Conservation (phyloP, 1,139 yeast genomes). For the Kurtzmaniella quercitrusa region DNA sequence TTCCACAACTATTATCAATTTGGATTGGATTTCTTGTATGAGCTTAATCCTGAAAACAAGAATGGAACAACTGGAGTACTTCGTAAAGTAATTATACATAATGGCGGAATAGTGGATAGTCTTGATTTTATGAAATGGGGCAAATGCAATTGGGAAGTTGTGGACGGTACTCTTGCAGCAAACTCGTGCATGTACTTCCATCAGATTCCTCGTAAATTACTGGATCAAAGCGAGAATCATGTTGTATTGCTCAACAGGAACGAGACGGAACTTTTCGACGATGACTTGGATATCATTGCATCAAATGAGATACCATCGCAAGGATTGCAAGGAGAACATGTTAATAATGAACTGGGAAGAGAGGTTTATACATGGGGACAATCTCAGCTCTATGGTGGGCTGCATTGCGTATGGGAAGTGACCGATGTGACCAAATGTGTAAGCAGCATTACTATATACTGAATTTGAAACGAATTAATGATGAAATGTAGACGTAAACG, state of each 20-base stretch:
- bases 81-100: constrained; percentile 45
- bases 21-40: constrained; percentile 54
- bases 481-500: background rate
- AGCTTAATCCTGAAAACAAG: constrained; percentile 21
- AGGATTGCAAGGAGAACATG: constrained; percentile 9
- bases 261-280: constrained; percentile 45
- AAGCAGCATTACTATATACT: constrained; percentile 29
- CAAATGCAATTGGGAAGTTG: constrained; percentile 37
- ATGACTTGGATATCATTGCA: constrained; percentile 35
- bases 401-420: constrained; percentile 51
- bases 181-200: constrained; percentile 31
- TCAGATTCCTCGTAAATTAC: constrained; percentile 25
- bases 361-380: constrained; percentile 42
- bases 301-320: constrained; percentile 13
- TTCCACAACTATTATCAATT: constrained; percentile 54
- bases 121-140: constrained; percentile 50
- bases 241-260: constrained; percentile 48
- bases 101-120: constrained; percentile 46
- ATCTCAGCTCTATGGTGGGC: constrained; percentile 44
- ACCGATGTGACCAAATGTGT: constrained; percentile 37
- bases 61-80: constrained; percentile 24
- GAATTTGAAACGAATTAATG: constrained; percentile 2
- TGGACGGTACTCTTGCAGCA: constrained; percentile 13
- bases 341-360: background rate
- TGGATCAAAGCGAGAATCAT: constrained; percentile 11